phyloP scores from a whole-genome alignment of 148 eudicot genomes.

The Chenopodium suecicum region DNA sequence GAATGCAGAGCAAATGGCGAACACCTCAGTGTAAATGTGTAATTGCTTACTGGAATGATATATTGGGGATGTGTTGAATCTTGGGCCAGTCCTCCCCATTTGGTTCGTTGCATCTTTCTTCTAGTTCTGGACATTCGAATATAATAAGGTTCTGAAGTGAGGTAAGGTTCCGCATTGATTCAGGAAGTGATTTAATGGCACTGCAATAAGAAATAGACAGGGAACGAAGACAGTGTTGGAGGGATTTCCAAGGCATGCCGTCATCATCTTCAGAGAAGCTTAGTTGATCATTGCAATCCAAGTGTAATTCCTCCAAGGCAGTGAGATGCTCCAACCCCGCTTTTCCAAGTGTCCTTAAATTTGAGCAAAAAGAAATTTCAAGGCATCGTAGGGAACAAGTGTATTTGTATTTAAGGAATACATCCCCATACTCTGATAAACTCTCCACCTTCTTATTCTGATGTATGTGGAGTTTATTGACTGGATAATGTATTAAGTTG shows the following conservation, averaged over 20 bases:
- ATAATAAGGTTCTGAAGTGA: slow-evolving; percentile 14
- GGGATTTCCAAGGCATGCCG: no score
- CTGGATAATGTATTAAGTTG: no score
- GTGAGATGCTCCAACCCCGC: slow-evolving; percentile 23
- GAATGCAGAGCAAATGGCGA: no score
- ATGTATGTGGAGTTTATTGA: no score
- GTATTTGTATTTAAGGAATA: neutral
- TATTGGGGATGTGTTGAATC: no score
- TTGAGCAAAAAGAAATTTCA: neutral
- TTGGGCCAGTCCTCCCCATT: no score
- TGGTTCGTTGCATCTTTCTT: neutral
- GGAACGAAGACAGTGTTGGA: no score
- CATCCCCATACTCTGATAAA: slow-evolving; percentile 15
- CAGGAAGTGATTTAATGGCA: no score
- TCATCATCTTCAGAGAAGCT: no score
- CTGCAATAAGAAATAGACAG: fast-evolving
- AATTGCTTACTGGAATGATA: no score
- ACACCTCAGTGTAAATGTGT: no score
- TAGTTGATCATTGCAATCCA: neutral
- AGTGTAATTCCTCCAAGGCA: neutral
- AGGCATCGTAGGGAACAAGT: slow-evolving; percentile 13
- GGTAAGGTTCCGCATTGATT: neutral
- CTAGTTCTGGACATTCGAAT: neutral
- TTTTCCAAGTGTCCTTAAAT: neutral
- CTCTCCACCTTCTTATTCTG: neutral